Evolutionary conservation across 805 yeast species (phyloP).

Genomic region (Lipomyces chichibuensis): DNA sequence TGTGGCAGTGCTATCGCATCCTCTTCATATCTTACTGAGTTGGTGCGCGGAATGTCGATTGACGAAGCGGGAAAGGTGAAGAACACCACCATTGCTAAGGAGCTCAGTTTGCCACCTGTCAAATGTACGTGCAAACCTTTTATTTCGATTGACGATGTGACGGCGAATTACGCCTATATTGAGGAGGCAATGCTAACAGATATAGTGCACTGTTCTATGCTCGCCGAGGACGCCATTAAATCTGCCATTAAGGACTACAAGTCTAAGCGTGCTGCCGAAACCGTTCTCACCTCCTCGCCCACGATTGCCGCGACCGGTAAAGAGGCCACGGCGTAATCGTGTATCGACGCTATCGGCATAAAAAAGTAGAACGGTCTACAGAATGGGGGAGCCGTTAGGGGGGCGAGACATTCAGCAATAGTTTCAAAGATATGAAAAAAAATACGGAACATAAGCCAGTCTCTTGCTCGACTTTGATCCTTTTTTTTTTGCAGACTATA

Average conservation of each 20-base stretch:
- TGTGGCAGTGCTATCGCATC: slow-evolving; percentile 98
- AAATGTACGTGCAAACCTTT: slow-evolving; percentile 50
- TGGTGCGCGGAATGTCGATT: slow-evolving; percentile 90
- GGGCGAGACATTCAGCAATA: not conserved
- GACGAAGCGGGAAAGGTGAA: slow-evolving; percentile 93
- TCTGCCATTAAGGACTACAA: slow-evolving; percentile 94
- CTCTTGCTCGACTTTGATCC: not conserved
- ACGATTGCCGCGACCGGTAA: not conserved
- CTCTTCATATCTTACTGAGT: slow-evolving; percentile 90
- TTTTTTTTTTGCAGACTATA: not conserved
- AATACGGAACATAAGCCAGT: not conserved
- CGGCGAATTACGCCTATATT: not conserved
- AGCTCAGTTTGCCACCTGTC: slow-evolving; percentile 92
- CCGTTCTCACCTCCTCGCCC: slow-evolving; percentile 34
- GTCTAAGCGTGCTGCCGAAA: slow-evolving; percentile 64
- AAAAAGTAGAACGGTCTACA: not conserved
- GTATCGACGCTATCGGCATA: not conserved
- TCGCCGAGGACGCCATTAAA: slow-evolving; percentile 98
- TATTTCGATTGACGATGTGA: not conserved
- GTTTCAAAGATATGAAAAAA: too few species aligned
- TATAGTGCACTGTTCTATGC: slow-evolving; percentile 87
- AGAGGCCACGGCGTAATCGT: not conserved
- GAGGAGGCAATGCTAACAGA: not conserved
- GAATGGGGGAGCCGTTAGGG: too few species aligned
- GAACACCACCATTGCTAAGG: slow-evolving; percentile 93